Percentiles rank a stretch among this genome's conserved stretches.
Evolutionary conservation across 2,329 filamentous ascomycete species (phyloP).

Genomic region (Chrysoporthe cubensis): DNA sequence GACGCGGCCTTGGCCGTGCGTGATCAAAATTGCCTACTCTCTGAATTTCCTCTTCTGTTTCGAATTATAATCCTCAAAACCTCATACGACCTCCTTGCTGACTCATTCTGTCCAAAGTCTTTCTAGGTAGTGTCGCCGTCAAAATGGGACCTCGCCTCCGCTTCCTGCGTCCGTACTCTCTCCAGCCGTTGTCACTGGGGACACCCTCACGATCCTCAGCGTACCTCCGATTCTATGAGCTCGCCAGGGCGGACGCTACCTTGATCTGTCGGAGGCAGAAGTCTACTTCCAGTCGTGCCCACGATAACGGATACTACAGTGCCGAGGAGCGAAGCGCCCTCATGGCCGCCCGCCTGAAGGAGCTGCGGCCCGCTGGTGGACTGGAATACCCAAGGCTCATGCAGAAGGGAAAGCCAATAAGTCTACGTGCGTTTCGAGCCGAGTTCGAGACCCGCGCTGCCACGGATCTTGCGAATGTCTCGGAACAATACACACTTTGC

Average conservation of each 20-base stretch:
- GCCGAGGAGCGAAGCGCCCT: conserved; percentile 29
- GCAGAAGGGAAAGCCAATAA: conserved; percentile 40
- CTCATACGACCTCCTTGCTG: conserved; percentile 28
- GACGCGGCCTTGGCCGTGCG: conserved; percentile 52
- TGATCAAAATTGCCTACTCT: conserved; percentile 58
- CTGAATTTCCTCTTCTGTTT: conserved; percentile 40
- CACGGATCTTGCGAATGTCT: background rate
- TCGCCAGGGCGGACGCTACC: conserved; percentile 34
- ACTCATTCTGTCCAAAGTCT: conserved; percentile 31
- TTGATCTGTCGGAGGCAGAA: conserved; percentile 14
- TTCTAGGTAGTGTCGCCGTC: conserved; percentile 41
- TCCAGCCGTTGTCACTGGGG: conserved; percentile 42
- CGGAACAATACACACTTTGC: conserved; percentile 1
- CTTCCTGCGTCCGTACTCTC: conserved; percentile 61
- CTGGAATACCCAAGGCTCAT: conserved; percentile 60
- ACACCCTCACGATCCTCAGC: conserved; percentile 37
- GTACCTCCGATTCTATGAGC: conserved; percentile 55
- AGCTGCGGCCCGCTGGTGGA: conserved; percentile 53
- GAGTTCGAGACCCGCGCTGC: conserved; percentile 36
- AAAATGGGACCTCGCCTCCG: conserved; percentile 47
- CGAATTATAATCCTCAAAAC: background rate
- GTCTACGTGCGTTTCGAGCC: conserved; percentile 42
- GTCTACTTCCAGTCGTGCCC: conserved; percentile 18
- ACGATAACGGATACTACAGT: conserved; percentile 21
- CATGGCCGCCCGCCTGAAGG: conserved; percentile 48